Base-by-base conservation (phyloP, 2,329 filamentous ascomycete genomes). In the Trichoderma atrobrunneum region DNA sequence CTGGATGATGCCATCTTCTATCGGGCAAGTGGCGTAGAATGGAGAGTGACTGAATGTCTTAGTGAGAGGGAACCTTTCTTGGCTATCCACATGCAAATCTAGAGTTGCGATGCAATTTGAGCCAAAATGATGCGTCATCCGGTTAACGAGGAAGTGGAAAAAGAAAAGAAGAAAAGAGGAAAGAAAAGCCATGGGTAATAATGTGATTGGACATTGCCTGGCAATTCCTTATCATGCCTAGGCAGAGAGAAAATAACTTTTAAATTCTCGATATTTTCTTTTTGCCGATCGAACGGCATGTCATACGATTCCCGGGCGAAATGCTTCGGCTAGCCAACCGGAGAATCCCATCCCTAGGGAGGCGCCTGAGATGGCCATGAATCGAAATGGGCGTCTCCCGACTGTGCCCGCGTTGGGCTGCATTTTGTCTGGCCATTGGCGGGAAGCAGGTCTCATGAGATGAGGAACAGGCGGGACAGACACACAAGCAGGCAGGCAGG, bases 241-340 rank as follows among this genome's bases (percentile, higher is more conserved):
- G n/a, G n/a, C 21, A 24, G 48, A 14, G 21, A 21, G 7, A 51
- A 54, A 54, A 54, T 24, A 24, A 24, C 21, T 10, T 24, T 8
- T 18, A 0, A 11, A 21, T 21, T 10, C 1, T n/a, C 7, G 0
- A 51, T 34, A 32, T 18, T 32, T 26, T 26, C 3, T 3, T 24
- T 32, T 24, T 10, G 21, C 32, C 48, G 63, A 62, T 70, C 57
- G 28, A 62, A 70, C 57, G 56, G 57, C 51, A n/a, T 32, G 39
- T 70, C 66, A 39, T 70, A 70, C 66, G 66, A 70, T 62, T 34
- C 48, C 36, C 14, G 54, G 65, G 65, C 36, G 7, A 36, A 28
- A 7, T 32, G 39, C 18, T 66, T 59, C 32, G 36, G 36, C 12
- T 18, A 59, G 34, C 26, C 18, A 30, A 18, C 65, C 26, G 56